These are phyloP conservation scores for Phaeosphaeriaceae sp. DNA, from an alignment of 2,329 filamentous ascomycete species.

Conservation along the genomic window DNA sequence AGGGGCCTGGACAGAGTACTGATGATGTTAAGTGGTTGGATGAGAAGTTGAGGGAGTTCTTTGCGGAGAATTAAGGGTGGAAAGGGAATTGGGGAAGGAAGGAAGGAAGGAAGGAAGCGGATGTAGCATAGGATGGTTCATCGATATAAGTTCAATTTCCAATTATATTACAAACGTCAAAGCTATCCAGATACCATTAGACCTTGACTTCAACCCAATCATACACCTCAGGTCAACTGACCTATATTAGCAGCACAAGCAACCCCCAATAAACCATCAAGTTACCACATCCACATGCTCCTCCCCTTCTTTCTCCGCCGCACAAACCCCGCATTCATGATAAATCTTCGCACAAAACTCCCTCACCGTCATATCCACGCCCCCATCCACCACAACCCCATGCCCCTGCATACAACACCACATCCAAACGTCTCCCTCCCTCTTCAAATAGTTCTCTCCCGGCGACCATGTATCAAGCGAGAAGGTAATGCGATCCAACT, in stretches of 20 bases:
- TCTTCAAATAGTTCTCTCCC: constrained; percentile 42
- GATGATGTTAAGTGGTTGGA: constrained; percentile 78
- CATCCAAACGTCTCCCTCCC: constrained; percentile 36
- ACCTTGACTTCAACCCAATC: too few species aligned
- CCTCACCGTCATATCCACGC: constrained; percentile 28
- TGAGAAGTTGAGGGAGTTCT: constrained; percentile 62
- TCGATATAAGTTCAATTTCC: too few species aligned
- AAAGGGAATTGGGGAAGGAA: too few species aligned
- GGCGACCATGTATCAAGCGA: constrained; percentile 45
- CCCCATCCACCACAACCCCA: constrained; percentile 28
- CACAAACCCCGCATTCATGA: constrained; percentile 33
- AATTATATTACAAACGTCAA: too few species aligned
- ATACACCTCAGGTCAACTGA: too few species aligned
- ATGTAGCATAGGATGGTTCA: too few species aligned
- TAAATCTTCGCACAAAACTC: constrained; percentile 42
- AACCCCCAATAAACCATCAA: too few species aligned
- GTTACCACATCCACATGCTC: too few species aligned
- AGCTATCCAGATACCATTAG: too few species aligned
- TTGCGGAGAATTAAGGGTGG: too few species aligned
- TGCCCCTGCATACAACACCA: constrained; percentile 44
- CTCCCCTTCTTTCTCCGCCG: constrained; percentile 16
- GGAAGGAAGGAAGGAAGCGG: too few species aligned
- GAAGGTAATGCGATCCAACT: constrained; percentile 42
- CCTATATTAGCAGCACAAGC: too few species aligned
- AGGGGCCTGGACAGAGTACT: constrained; percentile 71